Conservation (phyloP, 352 stramenopile species). For the Phytophthora pluvialis region DNA sequence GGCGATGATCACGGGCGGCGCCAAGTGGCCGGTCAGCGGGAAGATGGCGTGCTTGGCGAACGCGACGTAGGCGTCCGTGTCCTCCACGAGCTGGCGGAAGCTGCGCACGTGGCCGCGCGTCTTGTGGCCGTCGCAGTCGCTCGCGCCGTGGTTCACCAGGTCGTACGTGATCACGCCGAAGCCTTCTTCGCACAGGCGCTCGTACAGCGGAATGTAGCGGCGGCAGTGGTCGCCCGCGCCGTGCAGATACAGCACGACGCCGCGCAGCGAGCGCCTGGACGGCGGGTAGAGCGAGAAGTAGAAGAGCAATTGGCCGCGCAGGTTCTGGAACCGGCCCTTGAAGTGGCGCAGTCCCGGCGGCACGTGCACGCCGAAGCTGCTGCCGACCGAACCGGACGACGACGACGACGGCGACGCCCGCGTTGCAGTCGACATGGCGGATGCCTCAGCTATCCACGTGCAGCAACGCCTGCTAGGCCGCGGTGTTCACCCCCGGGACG, state of each 20-base stretch:
- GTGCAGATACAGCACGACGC: constrained; percentile 52
- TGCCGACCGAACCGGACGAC: constrained; percentile 18
- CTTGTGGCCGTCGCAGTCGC: constrained; percentile 39
- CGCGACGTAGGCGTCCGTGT: constrained; percentile 45
- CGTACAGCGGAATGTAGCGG: constrained; percentile 48
- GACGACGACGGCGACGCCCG: constrained; percentile 21
- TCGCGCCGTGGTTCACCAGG: constrained; percentile 48
- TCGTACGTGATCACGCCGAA: constrained; percentile 57
- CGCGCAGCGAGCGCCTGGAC: constrained; percentile 28
- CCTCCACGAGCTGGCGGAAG: constrained; percentile 54
- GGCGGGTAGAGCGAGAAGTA: constrained; percentile 47
- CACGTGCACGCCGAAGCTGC: constrained; percentile 30
- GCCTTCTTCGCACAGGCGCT: constrained; percentile 41
- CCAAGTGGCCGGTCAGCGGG: constrained; percentile 13
- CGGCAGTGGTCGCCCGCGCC: constrained; percentile 50
- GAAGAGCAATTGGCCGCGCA: constrained; percentile 40
- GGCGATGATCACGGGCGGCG: constrained; percentile 53
- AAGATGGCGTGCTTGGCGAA: constrained; percentile 45
- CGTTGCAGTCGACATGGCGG: constrained; percentile 11
- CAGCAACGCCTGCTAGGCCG: neutral
- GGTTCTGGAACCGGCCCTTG: constrained; percentile 43
- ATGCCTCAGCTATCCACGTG: neutral
- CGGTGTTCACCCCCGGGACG: constrained; percentile 3
- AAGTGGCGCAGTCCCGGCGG: constrained; percentile 35
- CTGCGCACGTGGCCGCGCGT: constrained; percentile 41